Conservation (phyloP, 2,329 filamentous ascomycete species). For the Dothideomycetidae sp. region DNA sequence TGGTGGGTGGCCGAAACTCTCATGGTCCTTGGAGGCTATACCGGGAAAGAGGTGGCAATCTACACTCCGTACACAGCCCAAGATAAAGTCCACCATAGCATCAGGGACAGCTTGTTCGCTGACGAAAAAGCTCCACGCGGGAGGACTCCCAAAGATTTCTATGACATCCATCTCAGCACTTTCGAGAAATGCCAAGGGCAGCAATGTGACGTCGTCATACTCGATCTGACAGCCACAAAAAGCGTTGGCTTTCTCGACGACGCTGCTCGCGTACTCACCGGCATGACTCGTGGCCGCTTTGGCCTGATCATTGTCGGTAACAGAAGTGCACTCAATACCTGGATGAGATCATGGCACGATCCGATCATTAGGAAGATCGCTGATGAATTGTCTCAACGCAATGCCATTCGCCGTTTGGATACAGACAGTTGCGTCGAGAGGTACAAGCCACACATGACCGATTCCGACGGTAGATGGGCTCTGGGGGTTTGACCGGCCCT, state of each 20-base stretch:
- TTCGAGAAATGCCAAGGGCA: neutral
- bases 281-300: neutral
- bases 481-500: too few species aligned
- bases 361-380: too few species aligned
- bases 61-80: neutral
- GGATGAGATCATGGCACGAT: too few species aligned
- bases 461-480: too few species aligned
- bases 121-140: neutral
- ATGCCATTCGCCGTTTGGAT: too few species aligned
- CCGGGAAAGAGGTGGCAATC: neutral
- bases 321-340: neutral
- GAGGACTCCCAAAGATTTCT: too few species aligned
- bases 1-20: neutral
- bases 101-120: neutral
- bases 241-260: neutral
- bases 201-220: neutral
- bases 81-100: too few species aligned
- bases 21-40: neutral
- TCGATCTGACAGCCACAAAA: neutral
- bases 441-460: too few species aligned
- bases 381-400: too few species aligned
- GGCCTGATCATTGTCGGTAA: neutral
- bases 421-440: too few species aligned
- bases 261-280: neutral
- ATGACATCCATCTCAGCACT: neutral